Conservation (phyloP, 2,329 filamentous ascomycete genomes). For the Aureobasidium pullulans region DNA sequence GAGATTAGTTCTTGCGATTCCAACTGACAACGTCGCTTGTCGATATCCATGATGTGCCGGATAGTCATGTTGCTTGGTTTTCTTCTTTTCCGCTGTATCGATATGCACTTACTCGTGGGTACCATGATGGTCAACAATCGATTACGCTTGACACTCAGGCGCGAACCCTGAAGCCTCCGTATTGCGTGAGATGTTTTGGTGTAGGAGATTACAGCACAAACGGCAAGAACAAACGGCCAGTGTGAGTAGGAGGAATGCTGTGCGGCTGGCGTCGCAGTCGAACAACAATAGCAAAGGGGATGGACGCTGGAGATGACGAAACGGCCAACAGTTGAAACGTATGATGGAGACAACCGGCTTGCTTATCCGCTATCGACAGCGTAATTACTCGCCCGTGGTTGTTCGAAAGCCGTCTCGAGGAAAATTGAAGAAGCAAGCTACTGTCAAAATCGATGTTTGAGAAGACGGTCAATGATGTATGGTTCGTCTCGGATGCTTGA, state of each 20-base stretch:
- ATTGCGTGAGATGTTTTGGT: conserved; percentile 8
- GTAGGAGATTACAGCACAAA: conserved; percentile 7
- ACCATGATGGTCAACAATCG: not conserved
- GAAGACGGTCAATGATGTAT: conserved; percentile 6
- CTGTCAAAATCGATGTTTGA: conserved; percentile 1
- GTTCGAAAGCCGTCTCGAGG: conserved; percentile 1
- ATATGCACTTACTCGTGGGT: conserved; percentile 9
- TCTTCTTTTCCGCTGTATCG: not conserved
- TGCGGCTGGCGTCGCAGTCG: not conserved
- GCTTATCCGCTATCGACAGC: conserved; percentile 9
- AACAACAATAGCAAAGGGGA: conserved; percentile 11
- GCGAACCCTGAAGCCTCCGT: not conserved
- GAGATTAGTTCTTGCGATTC: not conserved
- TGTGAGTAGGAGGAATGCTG: conserved; percentile 1
- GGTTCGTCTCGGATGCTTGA: conserved; percentile 4
- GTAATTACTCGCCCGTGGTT: not conserved
- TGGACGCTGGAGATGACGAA: conserved; percentile 12
- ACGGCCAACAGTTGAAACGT: conserved; percentile 13
- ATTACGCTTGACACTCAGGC: not conserved
- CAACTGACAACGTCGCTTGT: conserved; percentile 4
- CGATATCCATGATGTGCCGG: conserved; percentile 1
- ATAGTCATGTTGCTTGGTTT: not conserved
- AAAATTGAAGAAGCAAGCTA: not conserved
- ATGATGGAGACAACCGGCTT: not conserved
- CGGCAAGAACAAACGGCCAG: not conserved